A percentile compares a stretch with the other conserved stretches of the same genome.
Conservation (phyloP, 176 grass and related monocot genomes). For the Lolium perenne region DNA sequence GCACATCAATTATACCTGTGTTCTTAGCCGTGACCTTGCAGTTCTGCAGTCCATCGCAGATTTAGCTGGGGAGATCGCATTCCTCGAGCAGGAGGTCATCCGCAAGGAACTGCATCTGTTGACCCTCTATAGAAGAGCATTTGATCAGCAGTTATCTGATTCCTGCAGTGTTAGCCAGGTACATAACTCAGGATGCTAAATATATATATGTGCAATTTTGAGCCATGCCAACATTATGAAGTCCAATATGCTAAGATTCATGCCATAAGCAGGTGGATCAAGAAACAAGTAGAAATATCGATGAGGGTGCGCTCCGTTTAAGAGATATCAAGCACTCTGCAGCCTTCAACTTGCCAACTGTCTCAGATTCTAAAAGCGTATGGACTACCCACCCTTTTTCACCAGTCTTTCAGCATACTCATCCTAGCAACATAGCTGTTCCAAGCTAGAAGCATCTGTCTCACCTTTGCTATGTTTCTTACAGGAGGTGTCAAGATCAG, state of each 20-base stretch:
- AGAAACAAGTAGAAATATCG: constrained; percentile 41
- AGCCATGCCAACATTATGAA: not conserved
- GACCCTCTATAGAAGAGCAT: constrained; percentile 77
- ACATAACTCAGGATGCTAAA: not conserved
- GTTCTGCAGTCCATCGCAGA: constrained; percentile 63
- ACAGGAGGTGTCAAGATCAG: constrained; percentile 60
- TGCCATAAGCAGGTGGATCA: constrained; percentile 46
- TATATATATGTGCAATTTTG: constrained; percentile 24
- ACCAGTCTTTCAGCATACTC: constrained; percentile 5
- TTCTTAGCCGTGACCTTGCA: constrained; percentile 51
- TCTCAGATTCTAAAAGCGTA: constrained; percentile 49
- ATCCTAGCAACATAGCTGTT: constrained; percentile 16
- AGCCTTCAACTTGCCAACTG: constrained; percentile 43
- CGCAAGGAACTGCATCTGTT: constrained; percentile 84
- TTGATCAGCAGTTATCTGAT: constrained; percentile 68
- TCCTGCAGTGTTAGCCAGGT: constrained; percentile 51
- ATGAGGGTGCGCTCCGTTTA: constrained; percentile 52
- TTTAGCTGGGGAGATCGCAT: constrained; percentile 85
- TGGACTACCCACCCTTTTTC: not conserved
- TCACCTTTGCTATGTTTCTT: constrained; percentile 21
- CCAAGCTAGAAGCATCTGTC: constrained; percentile 29
- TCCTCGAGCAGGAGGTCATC: constrained; percentile 80
- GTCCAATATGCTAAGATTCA: constrained; percentile 27
- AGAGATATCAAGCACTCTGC: constrained; percentile 59
- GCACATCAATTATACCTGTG: not conserved